Conservation (phyloP, 2,329 filamentous ascomycete genomes). For the Colletotrichum tamarilloi region DNA sequence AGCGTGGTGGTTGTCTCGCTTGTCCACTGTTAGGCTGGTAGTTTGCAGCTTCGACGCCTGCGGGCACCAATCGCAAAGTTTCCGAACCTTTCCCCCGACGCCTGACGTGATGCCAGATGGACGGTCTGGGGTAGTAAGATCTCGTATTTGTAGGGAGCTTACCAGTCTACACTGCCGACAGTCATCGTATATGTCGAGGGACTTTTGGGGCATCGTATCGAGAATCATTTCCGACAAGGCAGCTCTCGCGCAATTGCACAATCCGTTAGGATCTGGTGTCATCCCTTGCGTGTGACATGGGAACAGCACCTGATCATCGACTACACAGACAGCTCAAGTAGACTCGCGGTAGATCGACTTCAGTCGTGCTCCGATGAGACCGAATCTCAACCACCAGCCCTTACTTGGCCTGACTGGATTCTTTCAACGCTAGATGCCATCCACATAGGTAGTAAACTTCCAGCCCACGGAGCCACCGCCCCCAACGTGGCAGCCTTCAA, state of each 20-base stretch:
- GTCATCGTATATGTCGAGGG: neutral
- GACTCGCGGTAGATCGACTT: neutral
- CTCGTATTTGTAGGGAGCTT: slow-evolving; percentile 17
- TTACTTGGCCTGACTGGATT: neutral
- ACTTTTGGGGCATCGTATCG: slow-evolving; percentile 3
- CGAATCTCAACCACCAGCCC: neutral
- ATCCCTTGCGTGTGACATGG: neutral
- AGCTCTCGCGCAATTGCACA: neutral
- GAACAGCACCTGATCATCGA: neutral
- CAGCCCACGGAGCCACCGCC: neutral
- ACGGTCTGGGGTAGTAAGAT: slow-evolving; percentile 14
- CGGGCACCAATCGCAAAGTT: slow-evolving; percentile 23
- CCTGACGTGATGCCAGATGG: neutral
- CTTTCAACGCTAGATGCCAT: neutral
- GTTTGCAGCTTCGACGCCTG: slow-evolving; percentile 2
- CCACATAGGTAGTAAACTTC: neutral
- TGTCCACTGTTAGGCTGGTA: neutral
- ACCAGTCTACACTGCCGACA: neutral
- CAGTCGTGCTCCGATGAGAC: neutral
- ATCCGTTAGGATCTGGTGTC: neutral
- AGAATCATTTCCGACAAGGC: neutral
- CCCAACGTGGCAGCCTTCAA: too few relatives aligned
- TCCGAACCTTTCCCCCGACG: neutral
- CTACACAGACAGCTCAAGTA: neutral
- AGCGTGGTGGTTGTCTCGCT: neutral